Evolutionary conservation across 2,329 filamentous ascomycete species (phyloP).

Genomic region (Colletotrichum magnum): DNA sequence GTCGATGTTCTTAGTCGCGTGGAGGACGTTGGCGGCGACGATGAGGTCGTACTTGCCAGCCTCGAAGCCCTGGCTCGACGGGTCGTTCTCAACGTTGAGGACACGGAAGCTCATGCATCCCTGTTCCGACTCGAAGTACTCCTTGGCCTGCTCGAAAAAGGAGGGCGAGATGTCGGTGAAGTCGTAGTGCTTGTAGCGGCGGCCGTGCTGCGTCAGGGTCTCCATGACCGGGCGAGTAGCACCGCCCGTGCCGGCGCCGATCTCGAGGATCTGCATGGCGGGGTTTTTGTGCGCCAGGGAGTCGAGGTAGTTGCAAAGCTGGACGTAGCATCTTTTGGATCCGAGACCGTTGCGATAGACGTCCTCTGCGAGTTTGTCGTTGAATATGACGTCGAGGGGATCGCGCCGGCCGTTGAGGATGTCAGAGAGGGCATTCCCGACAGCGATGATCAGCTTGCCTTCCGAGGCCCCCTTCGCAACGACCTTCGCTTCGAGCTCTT

Average conservation of each 20-base stretch:
- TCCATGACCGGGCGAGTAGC: constrained; percentile 47
- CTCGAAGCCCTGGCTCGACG: constrained; percentile 46
- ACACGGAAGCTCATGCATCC: constrained; percentile 50
- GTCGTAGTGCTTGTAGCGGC: constrained; percentile 46
- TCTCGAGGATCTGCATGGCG: constrained; percentile 52
- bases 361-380: constrained; percentile 44
- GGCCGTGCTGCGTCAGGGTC: constrained; percentile 29
- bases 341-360: constrained; percentile 45
- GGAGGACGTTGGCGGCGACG: constrained; percentile 50
- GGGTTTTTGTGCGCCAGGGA: constrained; percentile 49
- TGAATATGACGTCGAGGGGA: constrained; percentile 48
- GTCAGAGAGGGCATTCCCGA: constrained; percentile 42
- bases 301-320: constrained; percentile 44
- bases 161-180: constrained; percentile 57
- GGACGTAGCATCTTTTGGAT: constrained; percentile 39
- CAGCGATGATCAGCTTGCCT: constrained; percentile 43
- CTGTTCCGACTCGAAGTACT: constrained; percentile 43
- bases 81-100: constrained; percentile 52
- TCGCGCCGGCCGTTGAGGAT: constrained; percentile 47
- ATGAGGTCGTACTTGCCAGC: constrained; percentile 47
- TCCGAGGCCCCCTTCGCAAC: constrained; percentile 35
- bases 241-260: constrained; percentile 53
- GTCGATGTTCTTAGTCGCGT: constrained; percentile 47
- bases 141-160: constrained; percentile 53
- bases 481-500: constrained; percentile 37